Base-by-base conservation (phyloP, 2,329 filamentous ascomycete species). In the Rhinocladiella similis region DNA sequence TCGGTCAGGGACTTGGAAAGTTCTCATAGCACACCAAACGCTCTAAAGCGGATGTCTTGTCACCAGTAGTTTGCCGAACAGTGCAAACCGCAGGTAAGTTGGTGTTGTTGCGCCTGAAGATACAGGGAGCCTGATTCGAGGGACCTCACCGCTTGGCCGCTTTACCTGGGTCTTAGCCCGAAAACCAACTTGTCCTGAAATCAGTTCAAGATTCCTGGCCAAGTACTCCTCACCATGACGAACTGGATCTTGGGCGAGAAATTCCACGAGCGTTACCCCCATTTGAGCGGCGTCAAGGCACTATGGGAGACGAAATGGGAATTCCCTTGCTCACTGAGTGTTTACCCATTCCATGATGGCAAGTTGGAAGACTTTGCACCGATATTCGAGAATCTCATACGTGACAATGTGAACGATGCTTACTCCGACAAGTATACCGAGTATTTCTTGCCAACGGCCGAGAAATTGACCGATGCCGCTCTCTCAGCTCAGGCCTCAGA, bases 251-350 rank as follows among this genome's bases (percentile, higher is more conserved):
- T 63, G 20, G 62, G 62, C 41, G 62, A 63, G n/a, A 62, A 59
- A 53, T 64, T 64, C 52, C 41, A 55, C 46, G 50, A 63, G 36
- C 54, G 55, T 10, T 64, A 61, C 41, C 60, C 60, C 35, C 62
- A 63, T 49, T 47, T 64, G 19, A 57, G 54, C 41, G 57, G 58
- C 22, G 84, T 88, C 61, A 76, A 80, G 66, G 80, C 80, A 9
- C 73, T 88, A 16, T 91, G 88, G 88, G 85, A 89, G 72, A 88
- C 84, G 4, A 90, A 89, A 71, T 91, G 88, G 88, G 85, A 85
- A 71, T 76, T 82, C 64, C 85, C 85, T 75, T 84, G 81, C 69
- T 70, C 71, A 35, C 83, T 83, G 70, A 78, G 83, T 53, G 77
- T 90, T 10, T 88, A 89, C 65, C 86, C 86, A 0, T 91, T 91